A percentile compares a stretch with the other conserved stretches of the same genome.
phyloP scores from a whole-genome alignment of 2,329 filamentous ascomycete species.

The Penicillium sp. region DNA sequence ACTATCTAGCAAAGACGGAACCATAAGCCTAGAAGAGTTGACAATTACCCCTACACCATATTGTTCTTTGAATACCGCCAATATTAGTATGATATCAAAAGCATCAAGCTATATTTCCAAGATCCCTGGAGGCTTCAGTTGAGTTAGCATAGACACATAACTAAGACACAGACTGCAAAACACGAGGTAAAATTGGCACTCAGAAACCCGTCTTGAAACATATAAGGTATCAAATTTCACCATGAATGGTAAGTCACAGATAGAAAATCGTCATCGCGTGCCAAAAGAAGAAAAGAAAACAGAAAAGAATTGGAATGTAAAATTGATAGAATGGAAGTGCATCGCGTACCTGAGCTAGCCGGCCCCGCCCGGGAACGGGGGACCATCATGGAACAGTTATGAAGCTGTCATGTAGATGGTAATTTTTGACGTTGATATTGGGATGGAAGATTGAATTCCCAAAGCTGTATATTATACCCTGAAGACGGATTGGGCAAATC shows the following conservation, averaged over 20 bases:
- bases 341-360: slow-evolving; percentile 17
- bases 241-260: slow-evolving; percentile 16
- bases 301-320: not conserved
- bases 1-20: not conserved
- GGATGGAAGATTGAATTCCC: not conserved
- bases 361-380: slow-evolving; percentile 9
- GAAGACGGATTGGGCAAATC: not conserved
- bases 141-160: not conserved
- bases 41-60: not conserved
- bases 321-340: not conserved
- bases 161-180: not conserved
- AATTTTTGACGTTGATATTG: not conserved
- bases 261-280: slow-evolving; percentile 19
- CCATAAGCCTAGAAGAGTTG: not conserved
- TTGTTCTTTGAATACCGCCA: not conserved
- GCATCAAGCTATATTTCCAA: not conserved
- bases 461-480: not conserved
- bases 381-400: not conserved
- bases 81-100: not conserved
- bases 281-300: not conserved
- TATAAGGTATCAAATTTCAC: slow-evolving; percentile 20
- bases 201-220: slow-evolving; percentile 29
- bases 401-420: not conserved
- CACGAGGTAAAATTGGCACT: slow-evolving; percentile 8
- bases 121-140: not conserved